phyloP scores from a whole-genome alignment of 2,329 filamentous ascomycete genomes.

The Herpotrichia juniperi region DNA sequence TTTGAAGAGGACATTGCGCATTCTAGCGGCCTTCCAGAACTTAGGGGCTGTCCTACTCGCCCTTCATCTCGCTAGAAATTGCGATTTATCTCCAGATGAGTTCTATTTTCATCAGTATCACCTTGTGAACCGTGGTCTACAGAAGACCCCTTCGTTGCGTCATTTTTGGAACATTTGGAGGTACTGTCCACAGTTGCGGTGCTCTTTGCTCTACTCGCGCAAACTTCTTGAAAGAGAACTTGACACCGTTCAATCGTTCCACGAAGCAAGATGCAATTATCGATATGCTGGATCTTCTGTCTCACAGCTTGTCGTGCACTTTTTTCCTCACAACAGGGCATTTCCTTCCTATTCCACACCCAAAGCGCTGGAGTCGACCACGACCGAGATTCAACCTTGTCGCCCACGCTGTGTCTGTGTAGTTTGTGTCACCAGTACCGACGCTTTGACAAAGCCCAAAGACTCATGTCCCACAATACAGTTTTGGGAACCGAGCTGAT shows the following conservation, averaged over 20 bases:
- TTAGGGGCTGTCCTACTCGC: slow-evolving; percentile 22
- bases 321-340: slow-evolving; percentile 1
- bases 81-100: slow-evolving; percentile 20
- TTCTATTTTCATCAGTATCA: slow-evolving; percentile 19
- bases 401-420: slow-evolving; percentile 22
- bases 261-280: slow-evolving; percentile 7
- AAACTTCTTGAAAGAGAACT: slow-evolving; percentile 5
- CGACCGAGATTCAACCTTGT: slow-evolving; percentile 17
- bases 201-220: slow-evolving; percentile 10
- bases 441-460: slow-evolving; percentile 13
- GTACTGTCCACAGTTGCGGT: slow-evolving; percentile 4
- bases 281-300: slow-evolving; percentile 15
- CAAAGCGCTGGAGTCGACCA: slow-evolving; percentile 21
- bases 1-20: slow-evolving; percentile 7
- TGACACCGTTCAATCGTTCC: slow-evolving; percentile 9
- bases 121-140: slow-evolving; percentile 18
- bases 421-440: slow-evolving; percentile 18
- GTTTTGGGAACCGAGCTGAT: slow-evolving; percentile 19
- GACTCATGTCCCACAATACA: slow-evolving; percentile 19
- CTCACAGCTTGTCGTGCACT: slow-evolving; percentile 17
- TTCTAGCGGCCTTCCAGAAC: slow-evolving; percentile 39
- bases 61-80: slow-evolving; percentile 31
- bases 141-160: slow-evolving; percentile 19
- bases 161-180: slow-evolving; percentile 14
- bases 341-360: slow-evolving; percentile 19